Evolutionary conservation across 305 asterid genomes (phyloP).

Genomic region (Ilex paraguariensis): DNA sequence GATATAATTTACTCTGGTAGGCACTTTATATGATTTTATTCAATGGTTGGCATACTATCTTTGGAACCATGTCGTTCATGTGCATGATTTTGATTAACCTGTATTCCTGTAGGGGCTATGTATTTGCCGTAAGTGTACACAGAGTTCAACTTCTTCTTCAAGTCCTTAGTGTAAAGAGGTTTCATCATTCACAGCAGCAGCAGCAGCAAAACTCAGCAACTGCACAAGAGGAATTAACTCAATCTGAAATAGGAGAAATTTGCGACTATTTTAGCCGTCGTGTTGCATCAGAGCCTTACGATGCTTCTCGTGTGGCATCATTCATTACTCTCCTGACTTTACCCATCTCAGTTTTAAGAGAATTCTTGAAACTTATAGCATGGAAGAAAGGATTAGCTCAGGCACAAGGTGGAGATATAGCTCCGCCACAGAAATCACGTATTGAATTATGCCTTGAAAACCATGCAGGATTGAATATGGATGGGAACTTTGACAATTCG

Average conservation of each 20-base stretch:
- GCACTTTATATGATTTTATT: too few species aligned
- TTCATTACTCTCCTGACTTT: conserved; percentile 90
- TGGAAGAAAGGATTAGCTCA: conserved; percentile 96
- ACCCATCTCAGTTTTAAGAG: conserved; percentile 91
- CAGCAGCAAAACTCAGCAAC: conserved; percentile 76
- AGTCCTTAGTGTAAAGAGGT: conserved; percentile 91
- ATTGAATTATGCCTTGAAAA: conserved; percentile 93
- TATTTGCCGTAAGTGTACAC: conserved; percentile 98
- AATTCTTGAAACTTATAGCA: conserved; percentile 88
- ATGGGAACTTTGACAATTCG: conserved; percentile 47
- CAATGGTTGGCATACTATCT: too few species aligned
- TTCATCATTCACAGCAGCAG: conserved; percentile 82
- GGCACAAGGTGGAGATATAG: conserved; percentile 69
- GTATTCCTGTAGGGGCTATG: conserved; percentile 73
- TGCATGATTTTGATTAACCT: neutral
- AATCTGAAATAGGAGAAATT: conserved; percentile 86
- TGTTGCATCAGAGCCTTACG: conserved; percentile 98
- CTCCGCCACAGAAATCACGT: conserved; percentile 89
- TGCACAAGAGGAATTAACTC: conserved; percentile 88
- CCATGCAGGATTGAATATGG: conserved; percentile 65
- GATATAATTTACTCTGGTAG: too few species aligned
- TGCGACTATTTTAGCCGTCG: conserved; percentile 98
- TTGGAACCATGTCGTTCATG: too few species aligned
- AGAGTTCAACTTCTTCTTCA: conserved; percentile 99
- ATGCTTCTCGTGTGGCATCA: conserved; percentile 97